Evolutionary conservation across 352 stramenopile species (phyloP).

Genomic region (Globisporangium apiculatum): DNA sequence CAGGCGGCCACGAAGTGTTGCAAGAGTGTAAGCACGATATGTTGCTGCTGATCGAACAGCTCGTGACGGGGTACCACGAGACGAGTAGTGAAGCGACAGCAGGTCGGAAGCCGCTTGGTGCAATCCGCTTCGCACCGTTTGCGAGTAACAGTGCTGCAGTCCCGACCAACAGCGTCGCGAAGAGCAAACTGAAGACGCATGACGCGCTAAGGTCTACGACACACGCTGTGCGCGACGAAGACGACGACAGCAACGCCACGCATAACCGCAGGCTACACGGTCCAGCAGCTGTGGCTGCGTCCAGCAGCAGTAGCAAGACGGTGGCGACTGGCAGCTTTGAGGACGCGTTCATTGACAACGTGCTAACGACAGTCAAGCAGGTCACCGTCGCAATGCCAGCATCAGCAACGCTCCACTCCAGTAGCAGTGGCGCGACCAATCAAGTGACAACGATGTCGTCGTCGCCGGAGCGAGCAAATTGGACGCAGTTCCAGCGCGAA

Average conservation of each 20-base stretch:
- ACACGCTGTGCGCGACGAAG: not conserved
- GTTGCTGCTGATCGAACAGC: constrained; percentile 87
- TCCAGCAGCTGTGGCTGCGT: not conserved
- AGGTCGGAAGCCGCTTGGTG: not conserved
- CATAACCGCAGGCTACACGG: not conserved
- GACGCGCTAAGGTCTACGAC: not conserved
- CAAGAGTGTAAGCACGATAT: constrained; percentile 89
- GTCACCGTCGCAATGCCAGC: constrained; percentile 14
- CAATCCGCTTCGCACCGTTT: not conserved
- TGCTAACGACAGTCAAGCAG: constrained; percentile 61
- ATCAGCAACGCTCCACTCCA: constrained; percentile 3
- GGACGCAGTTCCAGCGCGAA: constrained; percentile 36
- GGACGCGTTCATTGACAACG: constrained; percentile 84
- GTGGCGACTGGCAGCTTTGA: constrained; percentile 46
- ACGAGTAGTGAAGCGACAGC: constrained; percentile 45
- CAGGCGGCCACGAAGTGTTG: constrained; percentile 91
- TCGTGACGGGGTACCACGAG: constrained; percentile 93
- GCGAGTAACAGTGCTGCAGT: not conserved
- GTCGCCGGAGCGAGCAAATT: constrained; percentile 27
- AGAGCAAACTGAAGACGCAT: not conserved
- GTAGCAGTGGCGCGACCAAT: constrained; percentile 14
- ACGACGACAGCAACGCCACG: not conserved
- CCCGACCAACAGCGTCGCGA: not conserved
- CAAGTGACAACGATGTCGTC: constrained; percentile 17
- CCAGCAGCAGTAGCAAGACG: not conserved